Evolutionary conservation across 78 protist genomes (phyloP).

Genomic region (slime mould (Dictyostelium discoideum)): dicty_2.7 NC_007088.5:7239501-7240000

Average conservation of each 20-base stretch:
- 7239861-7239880: neutral
- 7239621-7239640: constrained; percentile 75
- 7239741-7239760: neutral
- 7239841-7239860: neutral
- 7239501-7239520: constrained; percentile 76
- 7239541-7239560: constrained; percentile 9
- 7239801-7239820: neutral
- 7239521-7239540: constrained; percentile 45
- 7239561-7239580: neutral
- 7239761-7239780: neutral
- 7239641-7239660: constrained; percentile 66
- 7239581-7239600: constrained; percentile 69
- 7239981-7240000: neutral
- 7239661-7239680: constrained; percentile 58
- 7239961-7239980: neutral
- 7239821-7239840: neutral
- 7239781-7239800: neutral
- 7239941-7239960: neutral
- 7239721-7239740: constrained; percentile 41
- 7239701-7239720: constrained; percentile 53
- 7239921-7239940: neutral
- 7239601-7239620: constrained; percentile 37
- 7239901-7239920: neutral
- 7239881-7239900: constrained; percentile 54
- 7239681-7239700: constrained; percentile 80